These are phyloP conservation scores for Croton setiger DNA, from an alignment of 441 rosid species.

Conservation along the genomic window DNA sequence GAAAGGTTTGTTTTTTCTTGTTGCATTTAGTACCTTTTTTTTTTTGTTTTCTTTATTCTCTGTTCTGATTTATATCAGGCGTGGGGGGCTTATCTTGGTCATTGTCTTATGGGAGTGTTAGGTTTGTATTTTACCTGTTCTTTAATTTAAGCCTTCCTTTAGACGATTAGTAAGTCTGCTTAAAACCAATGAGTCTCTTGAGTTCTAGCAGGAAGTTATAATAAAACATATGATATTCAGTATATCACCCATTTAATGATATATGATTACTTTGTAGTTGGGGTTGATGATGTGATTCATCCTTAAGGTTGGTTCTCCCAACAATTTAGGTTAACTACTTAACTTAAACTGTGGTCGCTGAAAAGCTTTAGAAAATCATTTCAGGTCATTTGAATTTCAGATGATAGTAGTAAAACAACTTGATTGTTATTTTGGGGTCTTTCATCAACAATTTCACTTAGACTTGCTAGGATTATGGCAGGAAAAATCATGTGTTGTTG, in stretches of 20 bases:
- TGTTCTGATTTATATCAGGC: background rate
- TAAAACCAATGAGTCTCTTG: background rate
- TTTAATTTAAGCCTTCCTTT: background rate
- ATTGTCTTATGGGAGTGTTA: background rate
- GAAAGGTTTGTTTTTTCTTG: constrained; percentile 48
- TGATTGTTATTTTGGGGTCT: background rate
- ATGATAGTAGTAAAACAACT: background rate
- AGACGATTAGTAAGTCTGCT: background rate
- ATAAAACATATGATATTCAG: background rate
- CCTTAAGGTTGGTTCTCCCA: background rate
- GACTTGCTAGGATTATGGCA: background rate
- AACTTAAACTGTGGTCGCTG: background rate
- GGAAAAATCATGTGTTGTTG: background rate
- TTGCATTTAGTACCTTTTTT: background rate
- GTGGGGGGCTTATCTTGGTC: background rate
- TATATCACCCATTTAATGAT: background rate
- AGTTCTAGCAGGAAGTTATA: background rate
- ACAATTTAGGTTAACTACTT: background rate
- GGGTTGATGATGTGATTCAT: background rate
- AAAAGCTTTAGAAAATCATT: background rate
- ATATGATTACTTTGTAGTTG: background rate
- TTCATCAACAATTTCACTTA: background rate
- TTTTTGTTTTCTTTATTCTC: background rate
- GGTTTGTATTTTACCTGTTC: background rate
- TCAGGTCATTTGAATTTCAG: background rate